Conservation (phyloP, 768 basidiomycete genomes). For the Dentipellis sp. region DNA sequence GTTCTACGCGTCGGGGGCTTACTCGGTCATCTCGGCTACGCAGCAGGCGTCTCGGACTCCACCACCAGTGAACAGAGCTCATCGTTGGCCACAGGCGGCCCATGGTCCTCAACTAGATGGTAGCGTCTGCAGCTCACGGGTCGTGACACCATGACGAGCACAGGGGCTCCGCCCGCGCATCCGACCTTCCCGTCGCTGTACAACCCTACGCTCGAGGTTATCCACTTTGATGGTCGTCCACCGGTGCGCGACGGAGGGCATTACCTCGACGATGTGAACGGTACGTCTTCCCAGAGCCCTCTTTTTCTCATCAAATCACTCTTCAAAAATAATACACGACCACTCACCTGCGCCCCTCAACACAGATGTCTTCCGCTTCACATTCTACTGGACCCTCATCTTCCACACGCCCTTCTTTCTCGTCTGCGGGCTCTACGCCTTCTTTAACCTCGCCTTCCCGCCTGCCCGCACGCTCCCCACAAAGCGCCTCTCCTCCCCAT, state of each 20-base stretch:
- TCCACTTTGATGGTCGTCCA: conserved; percentile 8
- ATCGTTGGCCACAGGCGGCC: too few species aligned
- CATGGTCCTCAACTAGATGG: not conserved
- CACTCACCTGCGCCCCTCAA: not conserved
- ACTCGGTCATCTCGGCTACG: too few species aligned
- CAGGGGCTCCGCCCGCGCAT: not conserved
- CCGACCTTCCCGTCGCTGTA: conserved; percentile 10
- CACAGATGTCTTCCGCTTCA: conserved; percentile 15
- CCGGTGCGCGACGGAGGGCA: conserved; percentile 9
- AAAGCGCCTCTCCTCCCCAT: not conserved
- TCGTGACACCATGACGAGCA: not conserved
- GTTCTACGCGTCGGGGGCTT: too few species aligned
- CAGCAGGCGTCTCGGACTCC: too few species aligned
- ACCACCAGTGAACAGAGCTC: too few species aligned
- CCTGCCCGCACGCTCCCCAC: not conserved
- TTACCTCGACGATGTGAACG: conserved; percentile 3
- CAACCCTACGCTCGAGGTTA: conserved; percentile 12
- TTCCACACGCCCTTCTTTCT: conserved; percentile 13
- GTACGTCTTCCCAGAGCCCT: not conserved
- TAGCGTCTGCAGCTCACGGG: not conserved
- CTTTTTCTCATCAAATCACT: not conserved
- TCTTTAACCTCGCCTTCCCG: conserved; percentile 13
- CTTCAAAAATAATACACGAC: not conserved
- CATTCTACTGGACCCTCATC: conserved; percentile 14
- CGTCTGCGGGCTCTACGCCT: conserved; percentile 8